phyloP scores from a whole-genome alignment of 2,329 filamentous ascomycete genomes.

The Metarhizium anisopliae region DNA sequence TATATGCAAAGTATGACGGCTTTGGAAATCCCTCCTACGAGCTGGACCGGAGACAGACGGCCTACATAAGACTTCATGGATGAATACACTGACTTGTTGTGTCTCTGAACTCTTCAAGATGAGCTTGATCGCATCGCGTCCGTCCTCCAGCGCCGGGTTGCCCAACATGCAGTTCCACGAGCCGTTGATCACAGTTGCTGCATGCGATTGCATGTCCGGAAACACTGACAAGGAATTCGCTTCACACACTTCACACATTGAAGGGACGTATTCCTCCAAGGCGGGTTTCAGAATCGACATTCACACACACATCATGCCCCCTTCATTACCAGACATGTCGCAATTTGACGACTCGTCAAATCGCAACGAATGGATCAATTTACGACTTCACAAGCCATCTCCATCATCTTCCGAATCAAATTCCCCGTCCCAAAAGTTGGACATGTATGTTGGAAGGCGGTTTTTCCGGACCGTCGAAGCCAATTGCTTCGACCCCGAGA shows the following conservation, averaged over 20 bases:
- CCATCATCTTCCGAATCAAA: neutral
- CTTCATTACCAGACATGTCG: neutral
- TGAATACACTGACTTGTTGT: neutral
- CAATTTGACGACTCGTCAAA: neutral
- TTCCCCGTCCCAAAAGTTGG: neutral
- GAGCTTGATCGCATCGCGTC: neutral
- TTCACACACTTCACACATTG: neutral
- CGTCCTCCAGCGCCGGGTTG: neutral
- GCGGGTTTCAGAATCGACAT: neutral
- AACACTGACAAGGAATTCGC: neutral
- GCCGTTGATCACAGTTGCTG: neutral
- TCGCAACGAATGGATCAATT: neutral
- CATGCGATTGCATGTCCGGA: neutral
- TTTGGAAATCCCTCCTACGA: no score
- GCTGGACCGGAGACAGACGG: no score
- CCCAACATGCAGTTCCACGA: neutral
- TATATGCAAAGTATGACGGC: neutral
- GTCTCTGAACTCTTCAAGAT: neutral
- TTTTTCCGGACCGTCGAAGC: neutral
- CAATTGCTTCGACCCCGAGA: neutral
- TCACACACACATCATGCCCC: neutral
- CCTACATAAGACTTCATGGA: no score
- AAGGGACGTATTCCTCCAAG: neutral
- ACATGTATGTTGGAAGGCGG: neutral
- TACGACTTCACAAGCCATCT: neutral